Evolutionary conservation across 176 grass and related monocot species (phyloP).

Genomic region (Paspalum notatum): DNA sequence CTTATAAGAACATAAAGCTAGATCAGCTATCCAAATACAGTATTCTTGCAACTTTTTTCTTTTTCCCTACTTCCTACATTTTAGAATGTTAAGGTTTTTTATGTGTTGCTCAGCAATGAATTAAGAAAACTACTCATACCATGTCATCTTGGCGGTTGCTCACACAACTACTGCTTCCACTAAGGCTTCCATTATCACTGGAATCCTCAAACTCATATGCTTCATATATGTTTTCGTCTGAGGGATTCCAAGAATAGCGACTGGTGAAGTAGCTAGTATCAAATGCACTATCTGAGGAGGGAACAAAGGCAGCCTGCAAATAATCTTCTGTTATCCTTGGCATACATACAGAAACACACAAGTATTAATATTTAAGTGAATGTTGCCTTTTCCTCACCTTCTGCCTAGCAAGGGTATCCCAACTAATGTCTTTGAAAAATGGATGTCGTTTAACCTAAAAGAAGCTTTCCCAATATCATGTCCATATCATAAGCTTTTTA

Average conservation of each 20-base stretch:
- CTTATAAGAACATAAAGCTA: conserved; percentile 6
- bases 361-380: conserved; percentile 26
- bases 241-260: conserved; percentile 98
- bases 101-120: conserved; percentile 23
- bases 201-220: conserved; percentile 88
- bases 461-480: conserved; percentile 43
- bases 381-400: conserved; percentile 68
- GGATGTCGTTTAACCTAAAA: conserved; percentile 90
- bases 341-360: conserved; percentile 6
- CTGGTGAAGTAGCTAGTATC: conserved; percentile 99
- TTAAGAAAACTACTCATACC: conserved; percentile 51
- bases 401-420: conserved; percentile 94
- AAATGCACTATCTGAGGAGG: conserved; percentile 85
- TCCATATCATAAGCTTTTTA: conserved; percentile 29
- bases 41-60: conserved; percentile 10
- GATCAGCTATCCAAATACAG: not conserved
- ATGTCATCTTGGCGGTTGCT: conserved; percentile 95
- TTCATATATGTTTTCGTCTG: conserved; percentile 92
- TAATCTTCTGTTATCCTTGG: conserved; percentile 38
- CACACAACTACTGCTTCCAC: conserved; percentile 91
- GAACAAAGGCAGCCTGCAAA: conserved; percentile 97
- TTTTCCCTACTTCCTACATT: conserved; percentile 18
- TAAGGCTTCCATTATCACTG: conserved; percentile 94
- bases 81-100: conserved; percentile 15
- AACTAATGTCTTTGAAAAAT: conserved; percentile 98